Evolutionary conservation across 2,329 filamentous ascomycete species (phyloP).

Genomic region (Phoma herbarum): DNA sequence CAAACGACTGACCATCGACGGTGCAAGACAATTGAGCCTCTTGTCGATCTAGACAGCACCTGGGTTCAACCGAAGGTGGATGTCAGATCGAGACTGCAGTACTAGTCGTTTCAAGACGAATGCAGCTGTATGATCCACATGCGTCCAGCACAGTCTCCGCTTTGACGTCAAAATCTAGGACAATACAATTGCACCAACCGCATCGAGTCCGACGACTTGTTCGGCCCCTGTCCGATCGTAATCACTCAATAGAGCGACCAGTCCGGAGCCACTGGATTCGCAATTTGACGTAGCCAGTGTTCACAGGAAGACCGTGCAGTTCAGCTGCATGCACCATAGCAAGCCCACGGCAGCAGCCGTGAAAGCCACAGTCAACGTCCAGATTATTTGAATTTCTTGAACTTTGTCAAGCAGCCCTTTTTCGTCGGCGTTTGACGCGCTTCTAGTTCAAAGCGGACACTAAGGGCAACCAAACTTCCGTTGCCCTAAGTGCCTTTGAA

Average conservation of each 20-base stretch:
- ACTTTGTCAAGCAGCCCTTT: slow-evolving; percentile 3
- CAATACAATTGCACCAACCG: not conserved
- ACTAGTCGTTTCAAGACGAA: not conserved
- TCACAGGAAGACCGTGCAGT: not conserved
- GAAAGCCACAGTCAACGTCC: slow-evolving; percentile 2
- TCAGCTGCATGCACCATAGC: not conserved
- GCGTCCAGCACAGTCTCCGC: not conserved
- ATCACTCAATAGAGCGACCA: not conserved
- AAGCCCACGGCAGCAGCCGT: slow-evolving; percentile 5
- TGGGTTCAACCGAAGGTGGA: not conserved
- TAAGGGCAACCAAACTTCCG: slow-evolving; percentile 14
- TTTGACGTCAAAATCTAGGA: slow-evolving; percentile 1
- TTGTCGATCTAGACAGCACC: slow-evolving; percentile 2
- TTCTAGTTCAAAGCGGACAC: slow-evolving; percentile 6
- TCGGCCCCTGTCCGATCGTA: not conserved
- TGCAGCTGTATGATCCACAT: not conserved
- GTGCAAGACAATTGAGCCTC: not conserved
- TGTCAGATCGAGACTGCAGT: not conserved
- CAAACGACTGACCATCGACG: not conserved
- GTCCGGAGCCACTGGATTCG: not conserved
- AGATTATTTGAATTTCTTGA: slow-evolving; percentile 1
- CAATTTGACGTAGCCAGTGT: not conserved
- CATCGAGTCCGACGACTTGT: not conserved
- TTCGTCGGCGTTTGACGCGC: slow-evolving; percentile 8
- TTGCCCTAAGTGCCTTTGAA: not conserved